Evolutionary conservation across 345 rosid genomes (phyloP), one percentile per base, ranked within the genome.

Genomic region (Eucalyptus cloeziana): DNA sequence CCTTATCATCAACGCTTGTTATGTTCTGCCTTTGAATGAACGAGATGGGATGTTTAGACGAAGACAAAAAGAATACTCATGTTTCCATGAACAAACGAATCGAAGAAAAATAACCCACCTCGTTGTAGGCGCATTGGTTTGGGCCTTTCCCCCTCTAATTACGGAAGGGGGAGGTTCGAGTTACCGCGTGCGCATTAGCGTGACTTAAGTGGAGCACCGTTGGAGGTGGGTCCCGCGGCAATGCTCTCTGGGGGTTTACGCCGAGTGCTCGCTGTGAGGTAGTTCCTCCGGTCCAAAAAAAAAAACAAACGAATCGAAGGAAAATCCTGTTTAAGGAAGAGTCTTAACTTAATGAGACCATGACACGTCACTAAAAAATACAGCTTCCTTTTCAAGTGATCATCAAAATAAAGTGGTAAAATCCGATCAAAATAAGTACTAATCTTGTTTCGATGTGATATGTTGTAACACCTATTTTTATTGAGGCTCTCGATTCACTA

Each of bases 61-160:
- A 8, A 54, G 25, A 19, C 21, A 54, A 21, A 54, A 19, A 0
- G 10, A 54, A 54, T 54, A 54, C 22, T 51, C 22, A 60, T 60
- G 31, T 60, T 60, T 60, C 30, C 31, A 1, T 12, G 69, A 60
- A 27, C 69, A 27, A 60, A 25, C 4, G 15, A 60, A 25, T 3
- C 0, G 7, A 60, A 25, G 4, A 15, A n/a, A n/a, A n/a, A n/a
- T n/a, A n/a, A 40, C 40, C 40, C 40, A 40, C 40, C 4, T 5
- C 40, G 5, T 5, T 40, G 40, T 40, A 5, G 5, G 40, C 40
- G 4, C 4, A 5, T 40, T 40, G 40, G 40, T 51, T 43, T 43
- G 44, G 44, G 44, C 44, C 2, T 43, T 43, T 43, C 44, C 44
- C 44, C 7, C 44, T 43, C 44, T 43, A 43, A 43, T 43, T 43